These are phyloP conservation scores for Naganishia liquefaciens DNA, from an alignment of 1,284 basidiomycete species.

Conservation along the genomic window DNA sequence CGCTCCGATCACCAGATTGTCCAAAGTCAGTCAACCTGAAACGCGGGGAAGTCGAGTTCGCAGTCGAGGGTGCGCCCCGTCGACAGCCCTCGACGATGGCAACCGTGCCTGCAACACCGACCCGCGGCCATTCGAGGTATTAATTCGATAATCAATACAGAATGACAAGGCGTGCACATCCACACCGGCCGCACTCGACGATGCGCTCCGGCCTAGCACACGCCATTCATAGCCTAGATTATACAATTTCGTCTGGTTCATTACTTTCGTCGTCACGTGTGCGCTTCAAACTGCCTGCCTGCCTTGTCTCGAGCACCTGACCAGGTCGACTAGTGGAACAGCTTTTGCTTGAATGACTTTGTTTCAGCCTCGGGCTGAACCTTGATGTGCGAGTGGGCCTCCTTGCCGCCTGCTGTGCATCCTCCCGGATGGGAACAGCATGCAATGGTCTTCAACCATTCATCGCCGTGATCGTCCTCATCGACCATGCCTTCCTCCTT, in stretches of 20 bases:
- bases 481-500: constrained; percentile 43
- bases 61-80: not conserved
- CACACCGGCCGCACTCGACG: not conserved
- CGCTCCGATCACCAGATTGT: too few species aligned
- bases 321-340: constrained; percentile 48
- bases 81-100: too few species aligned
- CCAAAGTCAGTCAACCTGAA: constrained; percentile 9
- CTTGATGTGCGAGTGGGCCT: constrained; percentile 53
- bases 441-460: constrained; percentile 70
- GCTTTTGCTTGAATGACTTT: constrained; percentile 51
- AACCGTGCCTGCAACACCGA: too few species aligned
- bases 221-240: not conserved
- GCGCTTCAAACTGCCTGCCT: constrained; percentile 1
- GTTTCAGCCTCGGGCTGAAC: constrained; percentile 50
- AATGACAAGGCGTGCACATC: not conserved
- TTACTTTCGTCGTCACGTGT: not conserved
- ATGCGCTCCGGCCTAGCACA: not conserved
- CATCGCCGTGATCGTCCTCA: constrained; percentile 53
- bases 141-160: constrained; percentile 5
- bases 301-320: not conserved
- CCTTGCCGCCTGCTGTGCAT: constrained; percentile 24
- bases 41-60: constrained; percentile 13
- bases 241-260: constrained; percentile 10
- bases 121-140: not conserved
- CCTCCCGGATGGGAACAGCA: constrained; percentile 64